These are phyloP conservation scores for Liriodendron chinense DNA, from an alignment of 164 flowering plant species.

Conservation along the genomic window DNA sequence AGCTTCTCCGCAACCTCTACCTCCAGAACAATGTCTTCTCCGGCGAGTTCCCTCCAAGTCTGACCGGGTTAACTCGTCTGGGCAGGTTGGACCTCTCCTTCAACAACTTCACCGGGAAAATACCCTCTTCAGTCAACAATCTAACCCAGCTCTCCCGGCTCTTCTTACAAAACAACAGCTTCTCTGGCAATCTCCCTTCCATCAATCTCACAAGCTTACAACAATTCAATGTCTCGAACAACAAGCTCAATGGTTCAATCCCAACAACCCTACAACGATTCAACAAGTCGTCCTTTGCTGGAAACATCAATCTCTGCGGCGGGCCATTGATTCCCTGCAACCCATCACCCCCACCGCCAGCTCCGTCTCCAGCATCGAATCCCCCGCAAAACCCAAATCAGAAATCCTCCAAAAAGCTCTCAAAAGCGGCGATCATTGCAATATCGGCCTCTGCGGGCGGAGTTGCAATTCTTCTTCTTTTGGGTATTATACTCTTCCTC, in stretches of 20 bases:
- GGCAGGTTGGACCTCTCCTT: constrained; percentile 60
- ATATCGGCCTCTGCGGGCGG: constrained; percentile 44
- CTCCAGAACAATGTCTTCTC: constrained; percentile 70
- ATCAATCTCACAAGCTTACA: constrained; percentile 26
- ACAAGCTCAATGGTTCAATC: constrained; percentile 73
- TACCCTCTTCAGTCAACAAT: constrained; percentile 67
- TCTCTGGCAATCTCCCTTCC: constrained; percentile 68
- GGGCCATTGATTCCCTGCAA: constrained; percentile 54
- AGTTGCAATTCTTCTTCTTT: constrained; percentile 17
- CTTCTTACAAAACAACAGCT: constrained; percentile 54
- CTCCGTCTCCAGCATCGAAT: constrained; percentile 27
- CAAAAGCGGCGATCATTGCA: constrained; percentile 58
- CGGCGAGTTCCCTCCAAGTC: constrained; percentile 54
- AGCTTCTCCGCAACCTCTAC: constrained; percentile 53
- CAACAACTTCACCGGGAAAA: constrained; percentile 59
- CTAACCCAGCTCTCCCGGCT: constrained; percentile 57
- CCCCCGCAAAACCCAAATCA: constrained; percentile 14
- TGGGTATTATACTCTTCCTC: constrained; percentile 34
- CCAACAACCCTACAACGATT: constrained; percentile 46
- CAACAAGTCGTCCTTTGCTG: constrained; percentile 52
- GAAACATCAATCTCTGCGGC: constrained; percentile 74
- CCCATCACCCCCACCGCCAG: constrained; percentile 55
- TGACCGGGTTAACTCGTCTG: constrained; percentile 42
- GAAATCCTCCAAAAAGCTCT: constrained; percentile 42
- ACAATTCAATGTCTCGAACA: constrained; percentile 46